Percentiles rank a stretch among this genome's conserved stretches.
Conservation (phyloP, 106 monocot genomes). For the Apostasia shenzhenica region DNA sequence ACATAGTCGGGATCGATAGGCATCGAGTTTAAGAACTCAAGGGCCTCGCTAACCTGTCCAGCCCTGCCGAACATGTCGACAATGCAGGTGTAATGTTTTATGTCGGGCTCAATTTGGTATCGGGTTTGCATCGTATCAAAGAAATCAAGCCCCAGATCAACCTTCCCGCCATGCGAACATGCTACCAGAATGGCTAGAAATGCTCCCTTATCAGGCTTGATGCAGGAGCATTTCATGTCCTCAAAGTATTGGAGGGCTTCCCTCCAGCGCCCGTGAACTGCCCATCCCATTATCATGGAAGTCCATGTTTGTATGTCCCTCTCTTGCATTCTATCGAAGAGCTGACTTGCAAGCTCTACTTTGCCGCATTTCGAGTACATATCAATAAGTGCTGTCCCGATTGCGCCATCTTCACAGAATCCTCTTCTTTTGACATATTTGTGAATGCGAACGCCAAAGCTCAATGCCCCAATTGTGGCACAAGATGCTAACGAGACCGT, state of each 20-base stretch:
- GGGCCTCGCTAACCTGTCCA: constrained; percentile 25
- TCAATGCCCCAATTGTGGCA: constrained; percentile 23
- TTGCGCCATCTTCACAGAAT: constrained; percentile 1
- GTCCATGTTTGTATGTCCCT: constrained; percentile 29
- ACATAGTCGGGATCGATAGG: constrained; percentile 36
- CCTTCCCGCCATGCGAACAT: constrained; percentile 29
- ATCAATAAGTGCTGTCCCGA: constrained; percentile 30
- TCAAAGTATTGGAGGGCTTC: constrained; percentile 27
- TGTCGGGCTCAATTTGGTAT: constrained; percentile 18
- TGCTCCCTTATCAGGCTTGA: constrained; percentile 26
- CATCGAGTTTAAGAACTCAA: constrained; percentile 25
- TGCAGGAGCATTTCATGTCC: constrained; percentile 20
- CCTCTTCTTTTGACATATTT: constrained; percentile 9
- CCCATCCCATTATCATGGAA: constrained; percentile 39
- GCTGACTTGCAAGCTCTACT: constrained; percentile 13
- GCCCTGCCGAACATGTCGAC: constrained; percentile 37
- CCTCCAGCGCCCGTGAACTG: constrained; percentile 23
- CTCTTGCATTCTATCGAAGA: constrained; percentile 23
- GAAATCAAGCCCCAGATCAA: constrained; percentile 18
- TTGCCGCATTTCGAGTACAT: constrained; percentile 42
- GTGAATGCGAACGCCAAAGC: constrained; percentile 18
- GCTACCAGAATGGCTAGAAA: constrained; percentile 27
- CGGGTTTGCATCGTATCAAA: constrained; percentile 26
- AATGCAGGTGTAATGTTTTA: constrained; percentile 39
- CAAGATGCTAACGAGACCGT: constrained; percentile 22